Evolutionary conservation across 768 basidiomycete species (phyloP).

Genomic region (Boletellus ananiceps): DNA sequence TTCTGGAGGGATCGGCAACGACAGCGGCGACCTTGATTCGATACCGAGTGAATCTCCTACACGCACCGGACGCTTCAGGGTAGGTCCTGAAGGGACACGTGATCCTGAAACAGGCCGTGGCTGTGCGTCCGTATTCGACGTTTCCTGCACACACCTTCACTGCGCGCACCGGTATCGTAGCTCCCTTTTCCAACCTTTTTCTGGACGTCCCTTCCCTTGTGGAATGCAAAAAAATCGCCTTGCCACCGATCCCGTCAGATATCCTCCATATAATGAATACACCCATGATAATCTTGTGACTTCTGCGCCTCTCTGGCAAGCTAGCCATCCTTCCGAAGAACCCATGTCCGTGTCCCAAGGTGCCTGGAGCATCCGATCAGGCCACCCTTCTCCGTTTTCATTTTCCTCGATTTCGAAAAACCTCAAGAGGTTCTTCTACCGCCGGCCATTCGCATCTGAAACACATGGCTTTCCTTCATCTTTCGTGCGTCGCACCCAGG

Average conservation of each 20-base stretch:
- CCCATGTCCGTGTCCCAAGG: conserved; percentile 7
- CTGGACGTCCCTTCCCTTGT: conserved; percentile 2
- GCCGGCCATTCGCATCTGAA: conserved; percentile 12
- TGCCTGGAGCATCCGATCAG: conserved; percentile 3
- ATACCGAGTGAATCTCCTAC: conserved; percentile 7
- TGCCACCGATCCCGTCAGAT: conserved; percentile 8
- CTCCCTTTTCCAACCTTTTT: not conserved
- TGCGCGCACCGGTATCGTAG: not conserved
- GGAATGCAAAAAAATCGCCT: conserved; percentile 21
- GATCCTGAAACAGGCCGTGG: conserved; percentile 5
- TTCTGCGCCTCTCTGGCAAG: conserved; percentile 22
- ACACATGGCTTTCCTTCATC: conserved; percentile 19
- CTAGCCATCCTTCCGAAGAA: conserved; percentile 16
- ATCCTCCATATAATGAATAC: conserved; percentile 18
- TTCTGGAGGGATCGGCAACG: conserved; percentile 25
- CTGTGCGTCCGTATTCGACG: conserved; percentile 4
- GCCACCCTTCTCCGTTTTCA: conserved; percentile 5
- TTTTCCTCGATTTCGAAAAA: conserved; percentile 10
- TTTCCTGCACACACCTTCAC: conserved; percentile 1
- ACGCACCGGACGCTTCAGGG: conserved; percentile 20
- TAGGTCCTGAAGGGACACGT: conserved; percentile 20
- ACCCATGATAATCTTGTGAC: conserved; percentile 12
- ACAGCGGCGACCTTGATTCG: conserved; percentile 22
- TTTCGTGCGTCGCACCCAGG: conserved; percentile 22
- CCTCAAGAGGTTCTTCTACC: conserved; percentile 17